These are phyloP conservation scores for Asterochloris sp. DNA, from an alignment of 139 green algal species.

Conservation along the genomic window DNA sequence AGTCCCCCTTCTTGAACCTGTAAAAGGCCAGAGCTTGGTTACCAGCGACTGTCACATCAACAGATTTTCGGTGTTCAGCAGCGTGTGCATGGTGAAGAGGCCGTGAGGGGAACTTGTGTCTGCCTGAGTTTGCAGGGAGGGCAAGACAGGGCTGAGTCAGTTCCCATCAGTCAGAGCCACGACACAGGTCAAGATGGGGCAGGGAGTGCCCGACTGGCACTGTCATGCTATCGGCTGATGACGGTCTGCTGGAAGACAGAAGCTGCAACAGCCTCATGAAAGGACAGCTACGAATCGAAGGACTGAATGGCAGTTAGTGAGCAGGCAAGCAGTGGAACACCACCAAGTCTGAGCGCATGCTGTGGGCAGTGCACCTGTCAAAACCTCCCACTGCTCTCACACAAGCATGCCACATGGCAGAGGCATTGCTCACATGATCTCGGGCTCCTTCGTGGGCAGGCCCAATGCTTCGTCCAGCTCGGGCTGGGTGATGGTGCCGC, in stretches of 20 bases:
- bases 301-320: too few relatives aligned
- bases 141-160: too few relatives aligned
- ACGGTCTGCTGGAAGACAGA: too few relatives aligned
- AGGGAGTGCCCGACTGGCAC: too few relatives aligned
- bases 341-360: neutral
- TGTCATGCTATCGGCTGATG: too few relatives aligned
- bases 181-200: too few relatives aligned
- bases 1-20: conserved; percentile 27
- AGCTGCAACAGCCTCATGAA: neutral
- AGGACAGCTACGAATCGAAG: neutral
- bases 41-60: too few relatives aligned
- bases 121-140: too few relatives aligned
- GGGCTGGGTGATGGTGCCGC: conserved; percentile 22
- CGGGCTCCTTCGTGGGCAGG: conserved; percentile 4
- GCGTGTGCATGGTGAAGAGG: neutral
- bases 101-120: too few relatives aligned
- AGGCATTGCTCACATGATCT: conserved; percentile 8
- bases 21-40: neutral
- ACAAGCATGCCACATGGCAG: neutral
- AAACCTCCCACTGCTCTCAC: neutral
- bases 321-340: too few relatives aligned
- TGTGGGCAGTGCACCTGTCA: neutral
- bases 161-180: too few relatives aligned
- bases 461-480: conserved; percentile 40
- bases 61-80: neutral